Conservation (phyloP, 495 filamentous ascomycete species). For the Penicillium coffeae region DNA sequence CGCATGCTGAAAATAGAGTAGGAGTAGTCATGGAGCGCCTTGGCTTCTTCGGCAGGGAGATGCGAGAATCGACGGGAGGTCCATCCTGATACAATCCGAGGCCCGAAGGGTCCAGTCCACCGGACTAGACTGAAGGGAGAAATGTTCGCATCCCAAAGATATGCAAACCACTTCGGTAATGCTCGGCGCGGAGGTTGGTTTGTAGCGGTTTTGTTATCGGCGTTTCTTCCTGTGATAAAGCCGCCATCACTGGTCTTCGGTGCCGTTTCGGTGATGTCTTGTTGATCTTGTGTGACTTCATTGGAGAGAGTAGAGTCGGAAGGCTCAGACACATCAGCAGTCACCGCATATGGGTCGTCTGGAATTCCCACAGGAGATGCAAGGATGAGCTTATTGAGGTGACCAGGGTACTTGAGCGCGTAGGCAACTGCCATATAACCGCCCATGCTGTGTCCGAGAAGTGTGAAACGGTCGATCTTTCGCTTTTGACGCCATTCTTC, state of each 20-base stretch:
- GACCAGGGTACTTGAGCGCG: conserved; percentile 91
- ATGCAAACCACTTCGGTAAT: conserved; percentile 78
- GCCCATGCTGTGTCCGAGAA: conserved; percentile 88
- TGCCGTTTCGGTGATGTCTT: conserved; percentile 37
- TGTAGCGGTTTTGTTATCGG: conserved; percentile 15
- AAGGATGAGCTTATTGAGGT: conserved; percentile 90
- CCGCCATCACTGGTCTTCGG: conserved; percentile 54
- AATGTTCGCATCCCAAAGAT: conserved; percentile 95
- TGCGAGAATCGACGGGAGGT: conserved; percentile 88
- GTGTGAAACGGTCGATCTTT: conserved; percentile 87
- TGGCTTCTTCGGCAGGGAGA: conserved; percentile 73
- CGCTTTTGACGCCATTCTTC: conserved; percentile 91
- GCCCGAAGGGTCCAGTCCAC: conserved; percentile 86
- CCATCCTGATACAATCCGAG: conserved; percentile 91
- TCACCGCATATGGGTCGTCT: conserved; percentile 88
- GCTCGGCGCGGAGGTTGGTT: conserved; percentile 55
- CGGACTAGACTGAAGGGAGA: conserved; percentile 90
- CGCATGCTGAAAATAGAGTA: conserved; percentile 91
- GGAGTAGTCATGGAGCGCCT: conserved; percentile 83
- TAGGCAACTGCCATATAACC: conserved; percentile 94
- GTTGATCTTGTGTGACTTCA: conserved; percentile 75
- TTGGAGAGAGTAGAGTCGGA: conserved; percentile 62
- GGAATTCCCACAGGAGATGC: conserved; percentile 93
- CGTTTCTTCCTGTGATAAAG: conserved; percentile 48
- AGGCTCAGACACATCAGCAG: conserved; percentile 74